phyloP scores from a whole-genome alignment of 2,329 filamentous ascomycete genomes.

The Arthrobotrys conoides region DNA sequence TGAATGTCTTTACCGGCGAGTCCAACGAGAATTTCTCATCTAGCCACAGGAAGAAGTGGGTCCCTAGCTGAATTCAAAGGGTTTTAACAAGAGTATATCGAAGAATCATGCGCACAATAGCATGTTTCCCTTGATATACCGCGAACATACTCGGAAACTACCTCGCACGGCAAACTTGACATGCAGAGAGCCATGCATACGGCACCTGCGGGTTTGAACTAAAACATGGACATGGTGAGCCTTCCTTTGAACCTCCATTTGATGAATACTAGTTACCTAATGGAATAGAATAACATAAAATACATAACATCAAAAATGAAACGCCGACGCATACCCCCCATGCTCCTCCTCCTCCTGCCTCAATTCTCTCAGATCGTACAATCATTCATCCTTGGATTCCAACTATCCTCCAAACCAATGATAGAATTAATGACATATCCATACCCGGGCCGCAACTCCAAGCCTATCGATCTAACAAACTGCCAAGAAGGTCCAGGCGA shows the following conservation, averaged over 20 bases:
- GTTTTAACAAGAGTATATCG: no score
- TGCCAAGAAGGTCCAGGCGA: slow-evolving; percentile 36
- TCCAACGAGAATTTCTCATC: no score
- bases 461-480: slow-evolving; percentile 13
- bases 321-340: no score
- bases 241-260: no score
- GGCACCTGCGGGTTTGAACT: background rate
- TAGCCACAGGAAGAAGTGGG: background rate
- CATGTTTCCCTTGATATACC: background rate
- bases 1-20: no score
- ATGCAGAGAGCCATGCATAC: background rate
- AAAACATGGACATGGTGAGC: no score
- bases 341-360: background rate
- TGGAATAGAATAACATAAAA: no score
- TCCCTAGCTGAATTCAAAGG: no score
- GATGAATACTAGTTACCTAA: no score
- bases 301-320: slow-evolving; percentile 9
- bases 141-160: slow-evolving; percentile 33
- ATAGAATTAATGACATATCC: slow-evolving; percentile 25
- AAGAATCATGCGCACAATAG: no score
- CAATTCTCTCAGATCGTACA: background rate
- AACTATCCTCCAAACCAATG: background rate
- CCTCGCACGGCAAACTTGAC: slow-evolving; percentile 7
- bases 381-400: slow-evolving; percentile 40
- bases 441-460: background rate